These are phyloP conservation scores for Penicillium pulvis DNA, from an alignment of 495 filamentous ascomycete genomes.

Conservation along the genomic window DNA sequence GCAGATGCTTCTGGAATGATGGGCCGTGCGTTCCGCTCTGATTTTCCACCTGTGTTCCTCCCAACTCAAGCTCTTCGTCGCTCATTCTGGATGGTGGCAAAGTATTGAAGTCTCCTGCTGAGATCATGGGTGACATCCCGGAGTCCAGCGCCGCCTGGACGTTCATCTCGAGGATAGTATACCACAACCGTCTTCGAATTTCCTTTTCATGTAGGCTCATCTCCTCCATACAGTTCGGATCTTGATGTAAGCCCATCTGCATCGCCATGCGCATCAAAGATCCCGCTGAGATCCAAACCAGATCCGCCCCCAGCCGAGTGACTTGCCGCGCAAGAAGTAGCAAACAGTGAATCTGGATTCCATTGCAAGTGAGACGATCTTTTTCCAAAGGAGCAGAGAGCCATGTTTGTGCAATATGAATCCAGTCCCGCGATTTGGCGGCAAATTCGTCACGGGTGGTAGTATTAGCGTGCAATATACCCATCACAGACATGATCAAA, in stretches of 20 bases:
- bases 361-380: constrained; percentile 40
- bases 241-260: constrained; percentile 57
- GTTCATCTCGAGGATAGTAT: constrained; percentile 57
- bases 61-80: no score
- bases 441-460: constrained; percentile 28
- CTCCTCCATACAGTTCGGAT: constrained; percentile 46
- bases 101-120: constrained; percentile 48
- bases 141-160: constrained; percentile 56
- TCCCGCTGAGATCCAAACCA: constrained; percentile 55
- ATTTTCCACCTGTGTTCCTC: not conserved
- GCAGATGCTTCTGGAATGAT: constrained; percentile 52
- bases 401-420: constrained; percentile 54
- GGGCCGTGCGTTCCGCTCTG: not conserved
- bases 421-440: constrained; percentile 39
- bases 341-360: constrained; percentile 55
- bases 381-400: constrained; percentile 54
- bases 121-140: constrained; percentile 52
- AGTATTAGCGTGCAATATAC: constrained; percentile 32
- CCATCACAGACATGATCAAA: constrained; percentile 47
- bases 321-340: constrained; percentile 51
- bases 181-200: constrained; percentile 57
- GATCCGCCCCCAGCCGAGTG: constrained; percentile 46
- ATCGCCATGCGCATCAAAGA: constrained; percentile 53
- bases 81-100: not conserved
- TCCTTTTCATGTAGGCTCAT: constrained; percentile 47